Evolutionary conservation across 1,284 basidiomycete species (phyloP), one percentile per base, ranked within the genome.

Genomic region (Cystobasidium slooffiae): DNA sequence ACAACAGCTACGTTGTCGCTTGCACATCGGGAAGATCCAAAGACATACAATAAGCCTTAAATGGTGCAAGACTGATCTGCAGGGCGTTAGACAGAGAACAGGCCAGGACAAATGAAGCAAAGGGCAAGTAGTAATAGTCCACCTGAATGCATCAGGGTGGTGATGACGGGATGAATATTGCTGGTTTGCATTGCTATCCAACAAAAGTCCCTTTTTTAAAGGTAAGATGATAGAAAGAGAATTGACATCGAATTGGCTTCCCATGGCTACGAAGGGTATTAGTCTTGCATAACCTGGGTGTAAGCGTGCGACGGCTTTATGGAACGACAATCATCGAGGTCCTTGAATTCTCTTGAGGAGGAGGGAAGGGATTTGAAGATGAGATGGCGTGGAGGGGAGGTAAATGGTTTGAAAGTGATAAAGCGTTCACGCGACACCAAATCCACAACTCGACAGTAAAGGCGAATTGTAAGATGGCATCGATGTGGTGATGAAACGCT

Each of bases 281-380:
- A 37, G 20, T n/a, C n/a, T 1, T 49, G 3, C 53, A 24, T 7
- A 12, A 63, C 52, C 63, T 73, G 63, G 70, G 70, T 73, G 58
- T 73, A 73, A 73, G 70, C 70, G 70, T 73, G 70, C 70, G 70
- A 73, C 70, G 63, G 70, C 70, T 73, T 73, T 56, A 20, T 73
- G 62, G 24, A 46, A 58, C 70, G 70, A 73, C 70, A 49, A 66
- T 39, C 37, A 31, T 55, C 41, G 52, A 41, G 18, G 49, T 49
- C 43, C 39, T n/a, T 51, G 31, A 31, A 20, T 72, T 64, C 31
- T 55, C 52, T 53, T 53, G 41, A 9, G 37, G 18, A 16, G 7
- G 24, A 39, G 14, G n/a, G 24, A 64, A 20, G 49, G 52, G 16
- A 5, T 41, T 18, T 14, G 53, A n/a, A 7, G 53, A 24, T 6